phyloP scores from a whole-genome alignment of 306 rosid genomes.

The Quercus gilva region DNA sequence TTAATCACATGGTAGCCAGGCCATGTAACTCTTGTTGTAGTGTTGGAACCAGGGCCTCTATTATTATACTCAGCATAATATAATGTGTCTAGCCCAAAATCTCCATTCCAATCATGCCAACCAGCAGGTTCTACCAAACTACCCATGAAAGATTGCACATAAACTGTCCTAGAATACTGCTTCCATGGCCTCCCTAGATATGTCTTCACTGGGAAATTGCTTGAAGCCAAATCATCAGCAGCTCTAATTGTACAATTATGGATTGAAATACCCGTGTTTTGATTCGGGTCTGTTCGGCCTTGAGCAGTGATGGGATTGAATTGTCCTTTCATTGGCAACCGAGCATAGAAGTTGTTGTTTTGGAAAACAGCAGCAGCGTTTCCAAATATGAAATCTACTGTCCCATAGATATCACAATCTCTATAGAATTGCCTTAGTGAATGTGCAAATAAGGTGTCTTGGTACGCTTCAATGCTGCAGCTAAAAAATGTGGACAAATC shows the following conservation, averaged over 20 bases:
- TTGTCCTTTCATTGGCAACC: conserved; percentile 18
- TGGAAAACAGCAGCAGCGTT: conserved; percentile 39
- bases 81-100: conserved; percentile 22
- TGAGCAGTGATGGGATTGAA: conserved; percentile 33
- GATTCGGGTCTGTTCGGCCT: conserved; percentile 33
- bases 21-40: conserved; percentile 28
- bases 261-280: conserved; percentile 36
- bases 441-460: conserved; percentile 43
- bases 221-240: conserved; percentile 19
- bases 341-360: conserved; percentile 36
- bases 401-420: conserved; percentile 46
- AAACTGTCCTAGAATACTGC: conserved; percentile 33
- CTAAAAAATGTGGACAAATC: conserved; percentile 30
- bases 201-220: conserved; percentile 14
- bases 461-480: conserved; percentile 19
- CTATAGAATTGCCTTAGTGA: conserved; percentile 40
- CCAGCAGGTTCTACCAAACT: conserved; percentile 31
- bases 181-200: conserved; percentile 52
- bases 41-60: conserved; percentile 31
- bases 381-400: conserved; percentile 46
- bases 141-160: conserved; percentile 34
- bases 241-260: conserved; percentile 37
- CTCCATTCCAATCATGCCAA: conserved; percentile 36
- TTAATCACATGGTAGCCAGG: neutral
- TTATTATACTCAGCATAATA: conserved; percentile 40